These are phyloP conservation scores for Strobilomyces confusus DNA, from an alignment of 768 basidiomycete genomes.

Conservation along the genomic window DNA sequence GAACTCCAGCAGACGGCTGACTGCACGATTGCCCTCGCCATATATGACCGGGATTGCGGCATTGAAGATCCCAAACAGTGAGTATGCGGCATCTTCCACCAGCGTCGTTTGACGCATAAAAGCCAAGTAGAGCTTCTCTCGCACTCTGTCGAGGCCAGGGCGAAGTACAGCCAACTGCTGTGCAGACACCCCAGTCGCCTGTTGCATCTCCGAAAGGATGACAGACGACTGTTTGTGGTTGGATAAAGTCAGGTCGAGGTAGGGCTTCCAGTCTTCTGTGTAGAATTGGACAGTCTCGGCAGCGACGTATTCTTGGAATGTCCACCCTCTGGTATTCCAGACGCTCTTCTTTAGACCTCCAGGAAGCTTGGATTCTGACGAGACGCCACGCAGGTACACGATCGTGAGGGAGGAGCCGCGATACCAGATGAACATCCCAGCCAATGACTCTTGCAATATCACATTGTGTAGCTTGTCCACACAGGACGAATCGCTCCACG, in stretches of 20 bases:
- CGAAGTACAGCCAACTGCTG: neutral
- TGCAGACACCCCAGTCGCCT: neutral
- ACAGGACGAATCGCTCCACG: constrained; percentile 1
- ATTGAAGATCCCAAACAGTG: neutral
- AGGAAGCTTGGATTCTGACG: neutral
- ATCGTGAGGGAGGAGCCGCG: neutral
- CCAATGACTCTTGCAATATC: neutral
- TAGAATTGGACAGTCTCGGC: no score
- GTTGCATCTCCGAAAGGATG: neutral
- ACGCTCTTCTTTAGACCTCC: neutral
- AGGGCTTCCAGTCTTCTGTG: no score
- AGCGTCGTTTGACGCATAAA: neutral
- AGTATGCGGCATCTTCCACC: constrained; percentile 1
- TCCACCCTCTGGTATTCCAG: constrained; percentile 4
- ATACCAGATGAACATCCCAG: constrained; percentile 9
- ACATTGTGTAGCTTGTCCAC: neutral
- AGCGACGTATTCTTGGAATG: neutral
- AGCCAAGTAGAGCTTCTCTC: neutral
- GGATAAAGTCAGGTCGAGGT: no score
- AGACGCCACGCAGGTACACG: neutral
- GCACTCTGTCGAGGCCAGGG: neutral
- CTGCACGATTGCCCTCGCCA: neutral
- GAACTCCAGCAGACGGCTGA: neutral
- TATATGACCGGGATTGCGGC: neutral
- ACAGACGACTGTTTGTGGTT: no score